These are phyloP conservation scores for Pseudocercospora pini-densiflorae DNA, from an alignment of 2,329 filamentous ascomycete species.

Conservation along the genomic window DNA sequence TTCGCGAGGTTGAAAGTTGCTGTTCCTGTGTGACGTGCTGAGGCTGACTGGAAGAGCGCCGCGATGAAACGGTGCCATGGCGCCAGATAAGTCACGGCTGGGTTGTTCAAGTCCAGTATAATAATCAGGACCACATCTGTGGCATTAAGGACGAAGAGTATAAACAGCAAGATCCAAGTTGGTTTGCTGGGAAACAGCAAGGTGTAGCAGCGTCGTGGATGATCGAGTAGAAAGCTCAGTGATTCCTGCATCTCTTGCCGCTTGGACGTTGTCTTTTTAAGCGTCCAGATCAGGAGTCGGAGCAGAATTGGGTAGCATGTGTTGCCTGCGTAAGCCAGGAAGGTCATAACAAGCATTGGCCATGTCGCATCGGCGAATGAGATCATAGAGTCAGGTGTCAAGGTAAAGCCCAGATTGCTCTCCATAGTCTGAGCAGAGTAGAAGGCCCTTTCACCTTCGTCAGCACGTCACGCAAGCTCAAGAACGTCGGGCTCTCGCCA, in stretches of 20 bases:
- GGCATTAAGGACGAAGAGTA: constrained; percentile 15
- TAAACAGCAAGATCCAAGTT: constrained; percentile 18
- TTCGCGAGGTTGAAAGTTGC: constrained; percentile 46
- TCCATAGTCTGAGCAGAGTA: constrained; percentile 56
- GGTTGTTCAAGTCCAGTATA: neutral
- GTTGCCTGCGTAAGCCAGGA: constrained; percentile 56
- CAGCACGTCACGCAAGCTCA: no score
- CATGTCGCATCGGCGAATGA: constrained; percentile 19
- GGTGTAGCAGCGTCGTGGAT: constrained; percentile 66
- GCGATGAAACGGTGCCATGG: constrained; percentile 56
- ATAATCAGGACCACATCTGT: neutral
- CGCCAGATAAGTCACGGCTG: constrained; percentile 41
- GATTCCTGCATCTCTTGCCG: constrained; percentile 39
- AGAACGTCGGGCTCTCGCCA: neutral
- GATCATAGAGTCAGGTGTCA: constrained; percentile 61
- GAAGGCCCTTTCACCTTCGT: constrained; percentile 9
- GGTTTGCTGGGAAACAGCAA: constrained; percentile 58
- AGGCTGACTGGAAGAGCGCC: constrained; percentile 62
- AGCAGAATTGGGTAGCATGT: constrained; percentile 64
- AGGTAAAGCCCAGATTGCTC: constrained; percentile 59
- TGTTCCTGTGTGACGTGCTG: constrained; percentile 18
- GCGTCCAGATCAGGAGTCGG: constrained; percentile 61
- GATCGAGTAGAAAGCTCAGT: constrained; percentile 62
- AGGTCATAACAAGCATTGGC: constrained; percentile 3
- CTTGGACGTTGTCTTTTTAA: constrained; percentile 52